phyloP scores from a whole-genome alignment of 495 filamentous ascomycete genomes.

The Penicillium cinerascens region DNA sequence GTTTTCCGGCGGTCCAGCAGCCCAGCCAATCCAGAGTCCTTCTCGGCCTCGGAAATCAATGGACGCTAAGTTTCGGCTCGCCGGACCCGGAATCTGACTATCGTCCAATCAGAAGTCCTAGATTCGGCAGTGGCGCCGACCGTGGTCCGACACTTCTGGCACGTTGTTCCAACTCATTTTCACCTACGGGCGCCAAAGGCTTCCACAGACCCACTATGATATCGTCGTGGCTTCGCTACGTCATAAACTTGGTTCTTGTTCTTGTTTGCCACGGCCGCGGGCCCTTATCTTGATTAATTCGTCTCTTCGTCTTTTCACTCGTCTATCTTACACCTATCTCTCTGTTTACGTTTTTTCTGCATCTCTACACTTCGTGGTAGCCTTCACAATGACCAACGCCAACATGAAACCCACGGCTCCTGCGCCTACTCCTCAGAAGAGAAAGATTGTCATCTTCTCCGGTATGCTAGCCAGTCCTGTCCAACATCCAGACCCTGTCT shows the following conservation, averaged over 20 bases:
- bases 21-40: not conserved
- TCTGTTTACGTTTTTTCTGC: not conserved
- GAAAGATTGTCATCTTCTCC: slow-evolving; percentile 34
- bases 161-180: no score
- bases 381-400: slow-evolving; percentile 20
- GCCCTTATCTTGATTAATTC: not conserved
- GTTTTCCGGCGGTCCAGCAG: not conserved
- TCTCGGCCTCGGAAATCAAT: slow-evolving; percentile 10
- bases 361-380: not conserved
- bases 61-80: not conserved
- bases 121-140: slow-evolving; percentile 12
- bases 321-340: not conserved
- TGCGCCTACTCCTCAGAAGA: slow-evolving; percentile 8
- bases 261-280: slow-evolving; percentile 12
- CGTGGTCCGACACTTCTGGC: not conserved
- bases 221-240: slow-evolving; percentile 10
- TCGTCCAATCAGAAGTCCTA: slow-evolving; percentile 1
- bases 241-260: slow-evolving; percentile 20
- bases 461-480: slow-evolving; percentile 21
- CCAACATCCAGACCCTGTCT: not conserved
- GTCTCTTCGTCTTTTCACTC: not conserved
- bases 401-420: slow-evolving; percentile 8
- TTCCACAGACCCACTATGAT: slow-evolving; percentile 18
- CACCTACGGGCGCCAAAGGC: not conserved
- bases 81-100: slow-evolving; percentile 1